Base-by-base conservation (phyloP, 371 early-diverging fungal species). In the Lichtheimia ramosa region DNA sequence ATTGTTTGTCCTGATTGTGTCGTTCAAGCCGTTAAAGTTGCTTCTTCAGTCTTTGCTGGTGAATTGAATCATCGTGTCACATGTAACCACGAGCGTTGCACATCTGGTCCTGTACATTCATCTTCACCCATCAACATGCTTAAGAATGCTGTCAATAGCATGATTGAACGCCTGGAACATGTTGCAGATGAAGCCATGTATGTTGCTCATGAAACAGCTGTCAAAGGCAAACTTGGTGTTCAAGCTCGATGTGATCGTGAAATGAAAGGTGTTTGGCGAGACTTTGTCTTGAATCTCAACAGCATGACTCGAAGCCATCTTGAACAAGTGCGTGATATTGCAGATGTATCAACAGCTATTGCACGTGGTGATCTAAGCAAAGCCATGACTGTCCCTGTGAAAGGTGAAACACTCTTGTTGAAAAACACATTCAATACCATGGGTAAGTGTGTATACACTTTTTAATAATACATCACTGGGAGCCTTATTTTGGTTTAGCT, bases 381-480 rank as follows among this genome's bases (percentile, higher is more conserved):
- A 65, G 83, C 87, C 64, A 81, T 90, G 66, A 82, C 83, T 0
- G 84, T 87, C 0, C 76, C 84, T 54, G 86, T 87, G 20, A 77
- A 83, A 63, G 91, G 91, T 28, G 89, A 88, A 65, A 85, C 86
- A 3, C 54, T 81, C 21, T 77, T 88, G n/a, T 71, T 91, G 1
- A 91, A 89, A 61, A 83, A 84, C 24, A 88, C 89, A 1, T 84
- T 90, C 43, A 90, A 90, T 65, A 80, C 79, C 1, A 90, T 90
- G 91, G 89, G 88, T 77, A 81, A 68, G 81, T 86, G 25, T 2
- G 3, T 21, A n/a, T n/a, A n/a, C 23, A 27, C 16, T 34, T 34
- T 20, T 48, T 34, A 34, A 34, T 34, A n/a, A n/a, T n/a, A n/a
- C n/a, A 34, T 34, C 10, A 34, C 34, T 34, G 34, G 34, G 34